These are phyloP conservation scores for Cyclotella baltica DNA, from an alignment of 108 stramenopile genomes.

Conservation along the genomic window DNA sequence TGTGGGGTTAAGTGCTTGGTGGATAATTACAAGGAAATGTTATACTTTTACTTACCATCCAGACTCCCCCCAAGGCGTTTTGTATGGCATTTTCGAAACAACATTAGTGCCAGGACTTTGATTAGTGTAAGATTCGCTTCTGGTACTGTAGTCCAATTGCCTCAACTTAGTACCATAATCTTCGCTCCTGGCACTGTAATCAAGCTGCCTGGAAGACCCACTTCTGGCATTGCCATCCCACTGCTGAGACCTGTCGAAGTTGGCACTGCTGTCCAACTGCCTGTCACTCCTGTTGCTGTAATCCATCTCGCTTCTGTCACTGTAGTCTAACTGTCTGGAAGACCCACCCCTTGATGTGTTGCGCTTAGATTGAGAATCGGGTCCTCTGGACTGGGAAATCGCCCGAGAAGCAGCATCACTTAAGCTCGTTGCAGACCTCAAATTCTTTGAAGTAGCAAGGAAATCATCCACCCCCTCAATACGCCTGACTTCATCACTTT, in stretches of 20 bases:
- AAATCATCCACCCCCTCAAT: neutral
- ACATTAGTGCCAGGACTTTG: neutral
- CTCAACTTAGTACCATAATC: neutral
- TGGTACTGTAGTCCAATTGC: neutral
- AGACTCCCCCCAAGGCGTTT: conserved; percentile 16
- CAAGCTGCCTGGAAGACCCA: neutral
- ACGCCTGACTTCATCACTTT: neutral
- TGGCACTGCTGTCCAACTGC: neutral
- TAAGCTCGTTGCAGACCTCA: neutral
- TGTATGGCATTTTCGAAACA: conserved; percentile 10
- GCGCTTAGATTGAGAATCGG: neutral
- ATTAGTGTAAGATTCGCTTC: neutral
- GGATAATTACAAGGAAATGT: neutral
- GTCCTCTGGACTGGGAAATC: neutral
- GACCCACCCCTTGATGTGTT: neutral
- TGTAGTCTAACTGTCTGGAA: neutral
- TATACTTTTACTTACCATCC: conserved; percentile 10
- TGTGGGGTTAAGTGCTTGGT: neutral
- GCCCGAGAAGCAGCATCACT: neutral
- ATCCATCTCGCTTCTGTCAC: neutral
- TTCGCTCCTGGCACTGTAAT: neutral
- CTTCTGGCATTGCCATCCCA: neutral
- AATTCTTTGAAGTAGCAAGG: neutral
- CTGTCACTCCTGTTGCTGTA: too few species aligned
- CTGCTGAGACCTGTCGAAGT: neutral